These are phyloP conservation scores for Boechera retrofracta DNA, from an alignment of 345 rosid genomes.

Conservation along the genomic window DNA sequence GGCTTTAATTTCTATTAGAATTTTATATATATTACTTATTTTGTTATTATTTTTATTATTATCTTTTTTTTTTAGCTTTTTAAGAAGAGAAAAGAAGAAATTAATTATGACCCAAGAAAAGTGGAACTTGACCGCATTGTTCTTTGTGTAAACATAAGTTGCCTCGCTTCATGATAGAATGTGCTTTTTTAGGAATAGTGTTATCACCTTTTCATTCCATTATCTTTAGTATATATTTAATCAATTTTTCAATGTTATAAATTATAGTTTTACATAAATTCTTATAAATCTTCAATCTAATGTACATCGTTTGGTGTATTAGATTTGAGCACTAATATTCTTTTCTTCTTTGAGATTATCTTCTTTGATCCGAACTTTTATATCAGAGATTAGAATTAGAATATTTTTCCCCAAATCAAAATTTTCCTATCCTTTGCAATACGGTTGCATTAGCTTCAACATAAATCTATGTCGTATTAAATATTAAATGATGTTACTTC, in stretches of 20 bases:
- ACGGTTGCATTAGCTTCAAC: neutral
- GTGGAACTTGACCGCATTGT: conserved; percentile 51
- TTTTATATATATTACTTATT: neutral
- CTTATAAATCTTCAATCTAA: conserved; percentile 1
- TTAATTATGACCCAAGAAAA: conserved; percentile 43
- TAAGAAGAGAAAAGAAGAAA: conserved; percentile 5
- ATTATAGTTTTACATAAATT: neutral
- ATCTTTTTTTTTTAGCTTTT: conserved; percentile 8
- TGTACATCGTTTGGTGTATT: conserved; percentile 3
- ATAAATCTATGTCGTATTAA: neutral
- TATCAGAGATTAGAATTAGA: neutral
- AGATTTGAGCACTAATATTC: neutral
- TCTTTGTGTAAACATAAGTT: conserved; percentile 48
- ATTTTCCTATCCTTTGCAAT: neutral
- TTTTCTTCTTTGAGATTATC: neutral
- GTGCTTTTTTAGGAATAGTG: conserved; percentile 29
- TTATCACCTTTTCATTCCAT: conserved; percentile 40
- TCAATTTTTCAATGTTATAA: neutral
- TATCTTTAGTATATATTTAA: conserved; percentile 2
- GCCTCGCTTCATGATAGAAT: conserved; percentile 44
- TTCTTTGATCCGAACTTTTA: neutral
- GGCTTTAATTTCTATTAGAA: conserved; percentile 19
- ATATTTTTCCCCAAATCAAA: neutral
- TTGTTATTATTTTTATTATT: neutral
- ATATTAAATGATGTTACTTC: neutral